Conservation (phyloP, 2,329 filamentous ascomycete genomes). For the Penicillium glabrum region DNA sequence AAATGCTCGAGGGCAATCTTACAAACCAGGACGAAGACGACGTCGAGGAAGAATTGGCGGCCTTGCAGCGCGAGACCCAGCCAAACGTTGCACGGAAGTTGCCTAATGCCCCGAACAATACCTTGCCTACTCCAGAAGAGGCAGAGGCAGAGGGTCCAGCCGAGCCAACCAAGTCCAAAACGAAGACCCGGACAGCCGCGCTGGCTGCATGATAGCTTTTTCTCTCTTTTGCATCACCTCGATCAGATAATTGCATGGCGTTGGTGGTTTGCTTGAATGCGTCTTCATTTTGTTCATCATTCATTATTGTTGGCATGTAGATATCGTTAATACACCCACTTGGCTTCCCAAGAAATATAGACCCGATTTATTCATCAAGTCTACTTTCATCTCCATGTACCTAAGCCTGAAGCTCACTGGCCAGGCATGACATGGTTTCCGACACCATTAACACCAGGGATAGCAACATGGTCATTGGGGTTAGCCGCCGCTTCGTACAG, state of each 20-base stretch:
- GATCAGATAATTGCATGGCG: constrained; percentile 26
- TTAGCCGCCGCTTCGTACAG: constrained; percentile 94
- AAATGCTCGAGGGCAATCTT: constrained; percentile 84
- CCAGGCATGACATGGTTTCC: constrained; percentile 43
- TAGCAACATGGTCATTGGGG: constrained; percentile 72
- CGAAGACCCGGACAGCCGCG: constrained; percentile 24
- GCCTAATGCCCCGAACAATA: constrained; percentile 37
- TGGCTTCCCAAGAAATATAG: not conserved
- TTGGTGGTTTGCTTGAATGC: constrained; percentile 15
- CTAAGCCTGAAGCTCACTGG: constrained; percentile 28
- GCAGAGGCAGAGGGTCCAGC: constrained; percentile 24
- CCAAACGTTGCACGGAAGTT: constrained; percentile 25
- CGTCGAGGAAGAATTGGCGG: constrained; percentile 90
- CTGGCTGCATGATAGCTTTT: constrained; percentile 23
- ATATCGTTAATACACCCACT: constrained; percentile 12
- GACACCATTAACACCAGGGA: constrained; percentile 44
- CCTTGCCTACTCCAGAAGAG: constrained; percentile 29
- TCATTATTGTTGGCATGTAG: constrained; percentile 15
- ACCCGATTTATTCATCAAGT: not conserved
- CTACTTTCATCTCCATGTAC: not conserved
- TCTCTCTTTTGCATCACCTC: constrained; percentile 13
- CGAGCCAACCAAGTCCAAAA: constrained; percentile 30
- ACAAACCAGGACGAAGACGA: constrained; percentile 96
- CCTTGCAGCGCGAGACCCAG: constrained; percentile 65
- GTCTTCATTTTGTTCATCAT: constrained; percentile 10